Evolutionary conservation across 306 rosid species (phyloP).

Genomic region (Trifolium repens): DNA sequence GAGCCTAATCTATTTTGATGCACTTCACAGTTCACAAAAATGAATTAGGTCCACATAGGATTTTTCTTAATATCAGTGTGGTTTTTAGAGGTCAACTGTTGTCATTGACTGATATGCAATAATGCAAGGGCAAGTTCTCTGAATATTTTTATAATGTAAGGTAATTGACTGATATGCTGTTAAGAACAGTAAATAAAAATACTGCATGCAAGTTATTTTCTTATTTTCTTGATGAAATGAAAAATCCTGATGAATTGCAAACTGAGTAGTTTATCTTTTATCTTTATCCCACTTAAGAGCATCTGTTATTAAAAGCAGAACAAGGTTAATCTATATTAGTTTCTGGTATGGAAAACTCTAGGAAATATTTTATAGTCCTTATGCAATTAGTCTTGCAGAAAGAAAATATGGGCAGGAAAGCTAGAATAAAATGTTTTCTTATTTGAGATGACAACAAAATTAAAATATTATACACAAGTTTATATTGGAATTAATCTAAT

Average conservation of each 20-base stretch:
- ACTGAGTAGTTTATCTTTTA: too few relatives aligned
- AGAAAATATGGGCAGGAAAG: not conserved
- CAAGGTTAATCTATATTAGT: too few relatives aligned
- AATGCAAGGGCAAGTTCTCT: not conserved
- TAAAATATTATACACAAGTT: too few relatives aligned
- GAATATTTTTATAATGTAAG: not conserved
- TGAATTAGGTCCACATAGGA: too few relatives aligned
- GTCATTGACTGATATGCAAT: not conserved
- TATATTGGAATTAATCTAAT: not conserved
- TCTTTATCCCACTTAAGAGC: too few relatives aligned
- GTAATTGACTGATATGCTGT: not conserved
- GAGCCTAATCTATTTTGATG: not conserved
- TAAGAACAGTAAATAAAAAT: not conserved
- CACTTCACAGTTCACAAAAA: too few relatives aligned
- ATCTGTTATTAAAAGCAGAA: too few relatives aligned
- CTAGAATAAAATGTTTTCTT: too few relatives aligned
- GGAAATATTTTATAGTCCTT: too few relatives aligned
- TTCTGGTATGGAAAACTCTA: too few relatives aligned
- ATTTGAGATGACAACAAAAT: too few relatives aligned
- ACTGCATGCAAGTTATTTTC: not conserved
- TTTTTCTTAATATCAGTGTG: not conserved
- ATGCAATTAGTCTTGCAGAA: not conserved
- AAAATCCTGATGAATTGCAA: not conserved
- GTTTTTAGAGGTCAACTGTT: not conserved
- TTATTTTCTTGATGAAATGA: not conserved